Base-by-base conservation (phyloP, 2,329 filamentous ascomycete species). In the Beauveria sp. region DNA sequence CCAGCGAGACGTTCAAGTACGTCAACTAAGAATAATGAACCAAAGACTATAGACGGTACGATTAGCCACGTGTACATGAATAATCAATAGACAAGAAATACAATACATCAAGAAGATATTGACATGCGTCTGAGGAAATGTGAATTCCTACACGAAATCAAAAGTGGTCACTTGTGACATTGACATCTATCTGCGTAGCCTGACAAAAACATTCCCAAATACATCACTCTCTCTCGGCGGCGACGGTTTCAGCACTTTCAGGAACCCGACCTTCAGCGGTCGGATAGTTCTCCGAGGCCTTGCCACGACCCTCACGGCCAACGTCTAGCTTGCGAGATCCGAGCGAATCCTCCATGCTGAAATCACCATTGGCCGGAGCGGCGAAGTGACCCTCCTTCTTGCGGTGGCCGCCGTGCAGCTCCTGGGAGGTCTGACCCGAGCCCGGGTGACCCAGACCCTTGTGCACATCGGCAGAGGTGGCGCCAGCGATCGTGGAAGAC, bases 1-100 rank as follows among this genome's bases (percentile, higher is more conserved):
- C 90, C 34, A 84, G 89, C 73, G 81, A 89, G 58, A 71, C 81
- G 85, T 68, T 79, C 58, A 60, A 54, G 50, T 50, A 51, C 30
- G 30, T 60, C 58, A 47, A 60, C 51, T 60, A 49, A 49, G 26
- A 10, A 50, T 43, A 24, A 43, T 16, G 5, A 24, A 43, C 1
- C 2, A 51, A 22, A 58, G 18, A 58, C 34, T 58, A 58, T 58
- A 58, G 46, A 58, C 38, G 22, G 47, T 30, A 6, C 38, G 42
- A 49, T 40, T 7, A 28, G 43, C 55, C 55, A 26, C 30, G 3
- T 58, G 55, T 53, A 53, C 26, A 60, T 53, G 40, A 56, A 46
- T 12, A n/a, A 59, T 38, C 26, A 34, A 45, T 26, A 60, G n/a
- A 58, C 18, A n/a, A n/a, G 24, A 52, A 22, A 59, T 42, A 18